phyloP scores from a whole-genome alignment of 352 stramenopile species.

The Phytophthora palmivora region DNA sequence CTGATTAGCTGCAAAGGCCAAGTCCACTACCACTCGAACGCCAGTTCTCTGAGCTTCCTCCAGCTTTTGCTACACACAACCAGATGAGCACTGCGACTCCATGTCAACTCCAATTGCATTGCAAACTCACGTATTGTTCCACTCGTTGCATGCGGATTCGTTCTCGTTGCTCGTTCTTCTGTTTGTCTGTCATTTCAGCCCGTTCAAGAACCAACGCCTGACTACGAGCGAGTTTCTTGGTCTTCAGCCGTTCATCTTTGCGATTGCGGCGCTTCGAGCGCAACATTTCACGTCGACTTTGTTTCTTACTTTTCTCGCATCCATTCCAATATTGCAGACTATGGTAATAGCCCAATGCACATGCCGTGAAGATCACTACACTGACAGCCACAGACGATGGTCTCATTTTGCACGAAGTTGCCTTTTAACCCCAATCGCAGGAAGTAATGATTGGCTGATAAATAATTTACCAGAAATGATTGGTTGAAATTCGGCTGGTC shows the following conservation, averaged over 20 bases:
- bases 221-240: slow-evolving; percentile 36
- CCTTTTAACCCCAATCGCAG: background rate
- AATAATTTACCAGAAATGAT: slow-evolving; percentile 11
- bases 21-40: slow-evolving; percentile 71
- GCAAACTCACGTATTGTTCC: slow-evolving; percentile 71
- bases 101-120: background rate
- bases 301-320: slow-evolving; percentile 13
- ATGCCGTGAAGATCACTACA: slow-evolving; percentile 3
- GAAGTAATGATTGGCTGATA: slow-evolving; percentile 1
- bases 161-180: slow-evolving; percentile 60
- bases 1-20: slow-evolving; percentile 61
- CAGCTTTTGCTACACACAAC: slow-evolving; percentile 71
- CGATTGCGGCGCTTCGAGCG: slow-evolving; percentile 37
- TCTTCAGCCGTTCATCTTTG: slow-evolving; percentile 38
- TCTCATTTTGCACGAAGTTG: slow-evolving; percentile 20
- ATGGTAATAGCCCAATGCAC: slow-evolving; percentile 11
- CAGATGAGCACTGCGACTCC: slow-evolving; percentile 1
- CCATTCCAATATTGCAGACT: background rate
- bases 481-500: slow-evolving; percentile 36
- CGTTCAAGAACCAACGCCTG: slow-evolving; percentile 4
- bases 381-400: slow-evolving; percentile 4
- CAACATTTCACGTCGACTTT: slow-evolving; percentile 20
- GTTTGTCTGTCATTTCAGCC: slow-evolving; percentile 44
- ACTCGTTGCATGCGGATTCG: slow-evolving; percentile 75
- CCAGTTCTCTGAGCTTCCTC: slow-evolving; percentile 45